Evolutionary conservation across 23 red algal species (phyloP).

Genomic region (Gracilaria domingensis): DNA sequence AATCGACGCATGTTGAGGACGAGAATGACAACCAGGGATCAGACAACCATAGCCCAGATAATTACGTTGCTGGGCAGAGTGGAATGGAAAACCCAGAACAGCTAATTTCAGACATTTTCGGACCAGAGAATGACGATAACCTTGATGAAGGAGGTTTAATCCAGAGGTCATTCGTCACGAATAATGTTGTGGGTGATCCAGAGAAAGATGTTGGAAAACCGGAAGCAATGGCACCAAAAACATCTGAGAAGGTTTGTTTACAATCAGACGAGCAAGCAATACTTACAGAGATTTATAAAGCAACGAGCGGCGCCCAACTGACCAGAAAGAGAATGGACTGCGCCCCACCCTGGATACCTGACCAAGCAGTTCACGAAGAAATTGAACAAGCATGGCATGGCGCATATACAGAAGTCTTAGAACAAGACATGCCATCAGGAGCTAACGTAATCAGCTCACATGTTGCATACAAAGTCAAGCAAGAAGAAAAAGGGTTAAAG

Average conservation of each 20-base stretch:
- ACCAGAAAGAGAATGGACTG: slow-evolving; percentile 31
- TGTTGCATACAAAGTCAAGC: slow-evolving; percentile 38
- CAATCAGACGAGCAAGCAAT: not conserved
- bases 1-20: not conserved
- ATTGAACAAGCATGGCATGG: slow-evolving; percentile 35
- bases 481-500: slow-evolving; percentile 15
- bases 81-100: not conserved
- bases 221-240: not conserved
- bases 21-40: not conserved
- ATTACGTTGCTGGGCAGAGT: too few relatives aligned
- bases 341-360: slow-evolving; percentile 21
- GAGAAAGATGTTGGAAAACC: not conserved
- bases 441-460: slow-evolving; percentile 59
- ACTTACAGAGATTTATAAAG: slow-evolving; percentile 15
- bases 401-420: slow-evolving; percentile 13
- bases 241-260: not conserved
- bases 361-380: slow-evolving; percentile 37
- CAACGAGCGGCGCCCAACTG: slow-evolving; percentile 13
- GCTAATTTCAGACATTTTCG: not conserved
- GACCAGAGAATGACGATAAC: not conserved
- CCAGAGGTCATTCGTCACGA: not conserved
- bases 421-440: not conserved
- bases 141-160: not conserved
- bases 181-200: not conserved
- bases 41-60: not conserved